Base-by-base conservation (phyloP, 371 early-diverging fungal species). In the Lichtheimia ramosa region DNA sequence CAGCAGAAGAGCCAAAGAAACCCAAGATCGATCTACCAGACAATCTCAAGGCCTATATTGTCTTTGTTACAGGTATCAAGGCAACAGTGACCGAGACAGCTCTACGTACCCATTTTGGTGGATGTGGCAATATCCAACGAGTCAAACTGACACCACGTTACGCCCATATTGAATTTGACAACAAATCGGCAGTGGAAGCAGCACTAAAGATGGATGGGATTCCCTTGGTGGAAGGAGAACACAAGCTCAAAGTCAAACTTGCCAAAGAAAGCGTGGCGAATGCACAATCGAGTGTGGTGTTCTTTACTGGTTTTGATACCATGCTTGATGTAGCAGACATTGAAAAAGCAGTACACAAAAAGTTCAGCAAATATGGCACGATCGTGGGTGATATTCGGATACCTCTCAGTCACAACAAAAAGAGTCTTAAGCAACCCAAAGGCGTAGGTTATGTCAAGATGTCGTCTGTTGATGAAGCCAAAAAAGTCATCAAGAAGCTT, bases 301-400 rank as follows among this genome's bases (percentile, higher is more conserved):
- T 46, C 46, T 46, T 46, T 21, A 21, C 46, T 21, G 46, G 46
- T 46, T 46, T 46, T 46, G 46, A 46, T 21, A 46, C n/a, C 18
- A 21, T 18, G 21, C 46, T 46, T 46, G 46, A 46, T 7, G 15
- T 46, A 2, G 46, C 46, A n/a, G 18, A 18, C 4, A 46, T 46
- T 46, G 18, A 21, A n/a, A 18, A n/a, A 12, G 46, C 46, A n/a
- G 21, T 46, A 7, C 46, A 46, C 21, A 21, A 46, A 46, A 21
- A n/a, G 10, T 46, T 46, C 46, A 46, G 46, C 21, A 46, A 46
- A 46, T 21, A 46, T 21, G 46, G 46, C n/a, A 21, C n/a, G 7
- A 46, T 46, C 16, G 46, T 46, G n/a, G 46, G 46, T 21, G 46
- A 46, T 21, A 46, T 46, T 10, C 46, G 46, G 21, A 46, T 46